Percentiles rank a stretch among this genome's conserved stretches.
Conservation (phyloP, 768 basidiomycete genomes). For the Chalciporus piperatus region DNA sequence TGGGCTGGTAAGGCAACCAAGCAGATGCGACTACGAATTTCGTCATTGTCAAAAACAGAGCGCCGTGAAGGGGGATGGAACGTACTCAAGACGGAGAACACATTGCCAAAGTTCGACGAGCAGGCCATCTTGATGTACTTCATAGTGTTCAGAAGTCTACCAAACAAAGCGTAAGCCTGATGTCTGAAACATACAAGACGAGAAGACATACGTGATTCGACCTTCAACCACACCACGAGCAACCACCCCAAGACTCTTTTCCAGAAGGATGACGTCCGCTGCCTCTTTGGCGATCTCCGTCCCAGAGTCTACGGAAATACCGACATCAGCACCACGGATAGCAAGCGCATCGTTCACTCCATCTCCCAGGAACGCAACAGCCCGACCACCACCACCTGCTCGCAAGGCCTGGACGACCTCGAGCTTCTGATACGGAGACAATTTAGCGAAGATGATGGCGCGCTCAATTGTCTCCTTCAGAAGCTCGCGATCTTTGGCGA, state of each 20-base stretch:
- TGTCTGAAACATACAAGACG: not conserved
- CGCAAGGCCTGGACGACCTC: constrained; percentile 32
- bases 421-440: constrained; percentile 33
- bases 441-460: constrained; percentile 30
- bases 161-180: constrained; percentile 10
- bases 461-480: constrained; percentile 29
- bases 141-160: constrained; percentile 34
- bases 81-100: constrained; percentile 32
- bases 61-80: not conserved
- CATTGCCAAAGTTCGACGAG: constrained; percentile 36
- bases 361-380: constrained; percentile 31
- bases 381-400: constrained; percentile 24
- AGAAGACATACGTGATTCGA: constrained; percentile 29
- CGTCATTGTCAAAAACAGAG: not conserved
- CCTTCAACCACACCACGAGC: constrained; percentile 32
- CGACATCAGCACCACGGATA: constrained; percentile 31
- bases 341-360: constrained; percentile 33
- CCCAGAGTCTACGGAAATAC: constrained; percentile 34
- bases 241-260: constrained; percentile 35
- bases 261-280: constrained; percentile 35
- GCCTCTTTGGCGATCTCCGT: constrained; percentile 38
- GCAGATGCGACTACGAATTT: constrained; percentile 31
- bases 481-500: constrained; percentile 26
- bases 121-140: constrained; percentile 40
- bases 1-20: constrained; percentile 38